A percentile compares a stretch with the other conserved stretches of the same genome.
These are phyloP conservation scores for Petrea volubilis DNA, from an alignment of 257 asterid genomes.

Conservation along the genomic window DNA sequence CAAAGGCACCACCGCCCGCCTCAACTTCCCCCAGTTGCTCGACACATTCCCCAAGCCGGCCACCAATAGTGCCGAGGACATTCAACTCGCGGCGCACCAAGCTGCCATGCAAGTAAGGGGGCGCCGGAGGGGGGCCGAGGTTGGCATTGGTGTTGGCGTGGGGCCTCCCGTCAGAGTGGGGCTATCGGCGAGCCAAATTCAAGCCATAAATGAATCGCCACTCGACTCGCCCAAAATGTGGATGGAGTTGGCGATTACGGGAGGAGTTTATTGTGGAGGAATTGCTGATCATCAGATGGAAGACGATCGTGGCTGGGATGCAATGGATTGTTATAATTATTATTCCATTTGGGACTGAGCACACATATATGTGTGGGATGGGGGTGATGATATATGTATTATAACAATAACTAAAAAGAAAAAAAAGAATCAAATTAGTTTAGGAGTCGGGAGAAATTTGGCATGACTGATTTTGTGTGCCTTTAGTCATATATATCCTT, in stretches of 20 bases:
- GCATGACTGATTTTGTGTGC: too few species aligned
- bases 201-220: slow-evolving; percentile 59
- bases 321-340: slow-evolving; percentile 25
- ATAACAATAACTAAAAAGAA: too few species aligned
- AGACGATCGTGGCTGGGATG: slow-evolving; percentile 3
- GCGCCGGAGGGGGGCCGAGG: background rate
- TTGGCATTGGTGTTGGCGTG: background rate
- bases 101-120: slow-evolving; percentile 34
- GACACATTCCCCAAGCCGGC: slow-evolving; percentile 36
- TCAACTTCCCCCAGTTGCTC: slow-evolving; percentile 46
- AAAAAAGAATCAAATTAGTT: too few species aligned
- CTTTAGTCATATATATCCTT: too few species aligned
- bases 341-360: slow-evolving; percentile 46
- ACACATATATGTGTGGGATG: background rate
- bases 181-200: slow-evolving; percentile 46
- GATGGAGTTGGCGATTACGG: slow-evolving; percentile 28
- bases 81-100: slow-evolving; percentile 46
- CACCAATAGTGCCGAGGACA: slow-evolving; percentile 29
- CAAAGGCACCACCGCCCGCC: slow-evolving; percentile 42
- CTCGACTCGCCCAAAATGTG: slow-evolving; percentile 54
- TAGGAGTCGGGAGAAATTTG: too few species aligned
- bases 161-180: slow-evolving; percentile 42
- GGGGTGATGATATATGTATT: too few species aligned
- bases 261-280: too few species aligned
- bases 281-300: slow-evolving; percentile 6